Conservation (phyloP, 2,329 filamentous ascomycete species). For the Diaporthe australafricana region DNA sequence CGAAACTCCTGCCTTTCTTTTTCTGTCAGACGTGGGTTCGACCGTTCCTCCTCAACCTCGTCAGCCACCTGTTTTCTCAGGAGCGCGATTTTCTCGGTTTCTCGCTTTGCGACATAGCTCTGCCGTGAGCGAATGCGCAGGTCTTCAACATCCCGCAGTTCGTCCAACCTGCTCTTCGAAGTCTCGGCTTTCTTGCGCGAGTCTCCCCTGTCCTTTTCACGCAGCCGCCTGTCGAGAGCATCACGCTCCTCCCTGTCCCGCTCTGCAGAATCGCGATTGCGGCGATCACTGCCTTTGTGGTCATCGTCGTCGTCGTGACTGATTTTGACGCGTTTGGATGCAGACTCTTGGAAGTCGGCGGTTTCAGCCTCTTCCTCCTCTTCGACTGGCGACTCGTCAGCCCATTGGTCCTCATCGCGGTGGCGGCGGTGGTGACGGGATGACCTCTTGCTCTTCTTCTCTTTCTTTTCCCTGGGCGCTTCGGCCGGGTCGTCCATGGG, state of each 20-base stretch:
- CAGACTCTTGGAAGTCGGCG: conserved; percentile 74
- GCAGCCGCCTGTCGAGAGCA: conserved; percentile 81
- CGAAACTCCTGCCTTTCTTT: conserved; percentile 89
- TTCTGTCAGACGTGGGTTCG: conserved; percentile 79
- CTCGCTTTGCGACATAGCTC: conserved; percentile 93
- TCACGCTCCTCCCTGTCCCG: conserved; percentile 81
- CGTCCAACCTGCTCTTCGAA: conserved; percentile 72
- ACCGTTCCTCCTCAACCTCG: conserved; percentile 83
- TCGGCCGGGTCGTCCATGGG: conserved; percentile 74
- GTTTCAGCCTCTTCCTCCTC: conserved; percentile 60
- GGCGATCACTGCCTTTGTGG: conserved; percentile 42
- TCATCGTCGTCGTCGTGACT: conserved; percentile 64
- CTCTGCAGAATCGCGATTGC: conserved; percentile 41
- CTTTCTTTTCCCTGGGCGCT: conserved; percentile 51
- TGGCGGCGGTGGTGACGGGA: conserved; percentile 41
- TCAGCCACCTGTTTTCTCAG: conserved; percentile 90
- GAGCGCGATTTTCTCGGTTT: conserved; percentile 86
- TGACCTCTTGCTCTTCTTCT: conserved; percentile 56
- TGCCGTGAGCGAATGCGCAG: conserved; percentile 87
- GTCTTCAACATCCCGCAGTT: conserved; percentile 76
- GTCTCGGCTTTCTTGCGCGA: conserved; percentile 65
- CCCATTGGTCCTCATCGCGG: conserved; percentile 74
- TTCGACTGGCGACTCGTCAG: conserved; percentile 74
- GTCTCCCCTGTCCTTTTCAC: conserved; percentile 76
- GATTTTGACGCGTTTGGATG: conserved; percentile 77